Percentiles rank a stretch among this genome's conserved stretches.
phyloP scores from a whole-genome alignment of 169 alveolate genomes.

The Perkinsus chesapeaki region DNA sequence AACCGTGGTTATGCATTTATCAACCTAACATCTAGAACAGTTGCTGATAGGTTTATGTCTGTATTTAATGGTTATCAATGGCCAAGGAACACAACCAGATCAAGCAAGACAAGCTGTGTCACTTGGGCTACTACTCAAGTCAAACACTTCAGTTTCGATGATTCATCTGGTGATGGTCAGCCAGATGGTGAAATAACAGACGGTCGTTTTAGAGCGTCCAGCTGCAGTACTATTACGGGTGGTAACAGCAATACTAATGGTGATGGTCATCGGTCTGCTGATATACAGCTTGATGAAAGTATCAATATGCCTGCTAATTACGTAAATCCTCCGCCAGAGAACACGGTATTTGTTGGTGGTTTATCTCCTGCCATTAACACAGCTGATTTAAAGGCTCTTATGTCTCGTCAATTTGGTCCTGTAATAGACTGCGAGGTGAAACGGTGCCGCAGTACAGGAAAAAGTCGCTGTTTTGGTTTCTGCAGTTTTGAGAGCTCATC shows the following conservation, averaged over 20 bases:
- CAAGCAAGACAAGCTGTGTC: not conserved
- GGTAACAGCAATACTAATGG: not conserved
- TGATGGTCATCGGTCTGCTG: not conserved
- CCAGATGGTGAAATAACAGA: not conserved
- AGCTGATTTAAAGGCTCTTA: not conserved
- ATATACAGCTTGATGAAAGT: not conserved
- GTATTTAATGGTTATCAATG: not conserved
- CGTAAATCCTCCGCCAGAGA: not conserved
- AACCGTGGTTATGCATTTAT: not conserved
- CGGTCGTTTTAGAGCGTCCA: not conserved
- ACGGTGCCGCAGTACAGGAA: not conserved
- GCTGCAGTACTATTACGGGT: not conserved
- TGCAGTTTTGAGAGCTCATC: not conserved
- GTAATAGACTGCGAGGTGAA: not conserved
- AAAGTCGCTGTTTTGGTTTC: not conserved
- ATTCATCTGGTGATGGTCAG: not conserved
- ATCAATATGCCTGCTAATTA: not conserved
- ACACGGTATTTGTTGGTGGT: not conserved
- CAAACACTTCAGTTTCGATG: not conserved
- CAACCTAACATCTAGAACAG: not conserved
- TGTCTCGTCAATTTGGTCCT: not conserved
- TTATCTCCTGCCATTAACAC: not conserved
- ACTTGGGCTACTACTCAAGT: not conserved
- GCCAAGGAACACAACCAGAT: not conserved
- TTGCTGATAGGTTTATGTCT: not conserved